Percentiles rank a stretch among this genome's conserved stretches.
Evolutionary conservation across 2,329 filamentous ascomycete genomes (phyloP).

Genomic region (Fusarium musae): DNA sequence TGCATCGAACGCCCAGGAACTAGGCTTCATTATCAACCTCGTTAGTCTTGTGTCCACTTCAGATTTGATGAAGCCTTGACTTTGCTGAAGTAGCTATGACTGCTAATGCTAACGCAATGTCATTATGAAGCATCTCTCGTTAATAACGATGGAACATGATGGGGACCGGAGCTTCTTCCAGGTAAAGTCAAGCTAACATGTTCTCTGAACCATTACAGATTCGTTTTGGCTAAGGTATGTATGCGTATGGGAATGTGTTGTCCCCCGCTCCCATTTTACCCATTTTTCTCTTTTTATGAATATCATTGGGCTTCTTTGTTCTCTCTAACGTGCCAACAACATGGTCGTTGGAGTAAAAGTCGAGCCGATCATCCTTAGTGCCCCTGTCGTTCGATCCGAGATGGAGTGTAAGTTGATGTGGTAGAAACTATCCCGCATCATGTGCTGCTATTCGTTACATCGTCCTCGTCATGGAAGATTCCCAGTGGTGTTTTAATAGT

Average conservation of each 20-base stretch:
- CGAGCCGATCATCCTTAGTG: conserved; percentile 16
- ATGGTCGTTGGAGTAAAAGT: conserved; percentile 5
- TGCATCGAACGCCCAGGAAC: conserved; percentile 18
- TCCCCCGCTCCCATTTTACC: background rate
- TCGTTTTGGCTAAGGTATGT: background rate
- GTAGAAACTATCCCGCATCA: conserved; percentile 12
- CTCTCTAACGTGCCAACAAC: background rate
- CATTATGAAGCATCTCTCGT: background rate
- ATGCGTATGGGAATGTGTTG: background rate
- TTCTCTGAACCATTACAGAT: background rate
- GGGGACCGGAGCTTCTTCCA: background rate
- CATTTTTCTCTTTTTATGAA: conserved; percentile 6
- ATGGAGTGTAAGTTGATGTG: background rate
- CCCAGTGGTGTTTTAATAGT: background rate
- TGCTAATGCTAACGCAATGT: background rate
- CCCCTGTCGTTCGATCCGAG: background rate
- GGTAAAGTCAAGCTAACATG: background rate
- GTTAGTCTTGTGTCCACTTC: background rate
- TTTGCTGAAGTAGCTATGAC: background rate
- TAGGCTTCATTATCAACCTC: background rate
- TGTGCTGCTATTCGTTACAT: conserved; percentile 8
- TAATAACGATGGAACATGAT: background rate
- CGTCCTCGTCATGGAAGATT: conserved; percentile 20
- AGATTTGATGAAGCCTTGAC: background rate
- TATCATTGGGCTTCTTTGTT: conserved; percentile 4